Percentiles rank a stretch among this genome's conserved stretches.
These are phyloP conservation scores for Ajuga chamaepitys DNA, from an alignment of 257 asterid species.

Conservation along the genomic window DNA sequence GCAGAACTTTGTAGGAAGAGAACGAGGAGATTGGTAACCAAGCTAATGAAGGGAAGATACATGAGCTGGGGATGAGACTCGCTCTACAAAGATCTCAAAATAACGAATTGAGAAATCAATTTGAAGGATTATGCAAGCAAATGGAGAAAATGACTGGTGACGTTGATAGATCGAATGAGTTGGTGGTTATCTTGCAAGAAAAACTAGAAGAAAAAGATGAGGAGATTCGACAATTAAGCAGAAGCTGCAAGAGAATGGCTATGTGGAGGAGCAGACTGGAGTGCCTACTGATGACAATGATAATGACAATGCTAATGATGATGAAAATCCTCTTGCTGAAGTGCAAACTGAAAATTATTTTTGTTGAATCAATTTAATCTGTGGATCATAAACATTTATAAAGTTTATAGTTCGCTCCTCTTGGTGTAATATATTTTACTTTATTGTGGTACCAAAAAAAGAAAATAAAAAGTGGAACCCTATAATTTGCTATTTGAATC, in stretches of 20 bases:
- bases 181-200: constrained; percentile 82
- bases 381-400: not conserved
- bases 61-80: constrained; percentile 79
- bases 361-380: not conserved
- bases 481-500: too few relatives aligned
- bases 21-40: constrained; percentile 96
- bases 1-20: constrained; percentile 92
- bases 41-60: constrained; percentile 99
- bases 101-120: constrained; percentile 64
- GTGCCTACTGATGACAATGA: constrained; percentile 21
- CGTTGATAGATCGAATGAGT: constrained; percentile 83
- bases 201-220: constrained; percentile 63
- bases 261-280: constrained; percentile 31
- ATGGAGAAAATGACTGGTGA: constrained; percentile 67
- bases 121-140: constrained; percentile 78
- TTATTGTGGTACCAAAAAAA: too few relatives aligned
- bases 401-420: not conserved
- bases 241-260: constrained; percentile 28
- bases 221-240: constrained; percentile 44
- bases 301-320: constrained; percentile 19
- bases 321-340: constrained; percentile 25
- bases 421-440: not conserved
- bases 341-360: constrained; percentile 25
- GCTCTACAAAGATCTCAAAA: constrained; percentile 79
- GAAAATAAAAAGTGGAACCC: too few relatives aligned